Evolutionary conservation across 1,139 yeast genomes (phyloP), one percentile per base, ranked within the genome.

Genomic region (Geotrichum histeridarum): DNA sequence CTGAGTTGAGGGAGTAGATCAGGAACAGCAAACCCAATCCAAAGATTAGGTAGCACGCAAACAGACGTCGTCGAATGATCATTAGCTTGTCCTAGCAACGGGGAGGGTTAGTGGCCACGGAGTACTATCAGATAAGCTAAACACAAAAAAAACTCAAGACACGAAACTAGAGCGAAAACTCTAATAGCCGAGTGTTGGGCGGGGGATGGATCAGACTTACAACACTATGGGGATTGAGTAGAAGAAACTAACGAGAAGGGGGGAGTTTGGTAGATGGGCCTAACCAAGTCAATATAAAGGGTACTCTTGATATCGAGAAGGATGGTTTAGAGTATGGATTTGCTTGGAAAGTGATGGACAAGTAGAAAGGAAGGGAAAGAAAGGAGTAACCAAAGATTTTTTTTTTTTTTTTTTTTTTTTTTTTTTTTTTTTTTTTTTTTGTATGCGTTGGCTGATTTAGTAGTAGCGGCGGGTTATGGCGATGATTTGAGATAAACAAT

Each of bases 371-470:
- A 9, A 15, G 12, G 7, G 27, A 17, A 9, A 15, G 12, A 22
- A 67, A 64, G 15, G 65, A 58, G n/a, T 59, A 56, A 15, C 67
- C 62, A 36, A 66, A 64, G 38, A 35, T 6, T 35, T n/a, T 35
- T 35, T 35, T 35, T 6, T 35, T 35, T 35, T 35, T n/a, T 7
- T 35, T 35, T 6, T 11, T 12, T 35, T 35, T 35, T 35, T 35
- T 35, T 7, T 6, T 7, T 35, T 11, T 12, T 35, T 35, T 35
- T 35, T 6, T 12, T 35, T 35, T 35, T 12, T 35, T 35, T 35
- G 5, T 35, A 6, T 6, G 11, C 38, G 38, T 7, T 6, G 7
- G 11, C 38, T 11, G 15, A 35, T 35, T 11, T 35, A n/a, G n/a
- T n/a, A n/a, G n/a, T n/a, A n/a, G n/a, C n/a, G n/a, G n/a, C n/a